Base-by-base conservation (phyloP, 192 early-diverging fungal genomes). In the Phlyctochytrium planicorne region DNA sequence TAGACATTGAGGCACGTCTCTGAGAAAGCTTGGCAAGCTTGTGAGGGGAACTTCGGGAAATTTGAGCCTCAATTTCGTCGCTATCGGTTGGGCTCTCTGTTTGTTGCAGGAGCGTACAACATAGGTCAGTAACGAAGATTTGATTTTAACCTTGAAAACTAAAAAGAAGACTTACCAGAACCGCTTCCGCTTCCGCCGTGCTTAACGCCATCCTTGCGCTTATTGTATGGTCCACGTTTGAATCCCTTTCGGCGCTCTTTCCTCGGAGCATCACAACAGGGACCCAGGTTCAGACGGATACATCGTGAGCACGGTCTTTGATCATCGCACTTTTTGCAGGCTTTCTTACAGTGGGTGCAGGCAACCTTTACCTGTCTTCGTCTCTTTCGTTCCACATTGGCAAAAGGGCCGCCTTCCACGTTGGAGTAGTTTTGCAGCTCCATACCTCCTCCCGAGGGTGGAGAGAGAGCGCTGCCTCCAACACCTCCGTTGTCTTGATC, bases 311-410 rank as follows among this genome's bases (percentile, higher is more conserved):
- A 62, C 4, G 61, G 61, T 23, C 61, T 35, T 6, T 17, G 4
- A 23, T 62, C 61, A 34, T 62, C 61, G 50, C 61, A 62, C 61
- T 62, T 62, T 25, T 62, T 62, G 50, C 61, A 62, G 10, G 61
- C 34, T 25, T 62, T 62, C 50, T 62, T 35, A 31, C 61, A 62
- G 25, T 62, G 14, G 4, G 61, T 57, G 55, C 55, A 57, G 6
- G 55, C 55, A 6, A 57, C 55, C 25, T 57, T 57, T 6, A 14
- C 16, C 25, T 57, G 55, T 24, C 16, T 10, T 27, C 55, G 55
- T 6, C 27, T 10, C 55, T 29, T 57, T 6, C 25, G 10, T 27
- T 29, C 55, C 40, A 6, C 40, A 6, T 47, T 47, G n/a, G n/a
- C n/a, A n/a, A n/a, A n/a, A n/a, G n/a, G n/a, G n/a, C n/a, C n/a